A percentile compares a stretch with the other conserved stretches of the same genome.
These are phyloP conservation scores for Hypoxylon lenormandii DNA, from an alignment of 495 filamentous ascomycete genomes.

Conservation along the genomic window DNA sequence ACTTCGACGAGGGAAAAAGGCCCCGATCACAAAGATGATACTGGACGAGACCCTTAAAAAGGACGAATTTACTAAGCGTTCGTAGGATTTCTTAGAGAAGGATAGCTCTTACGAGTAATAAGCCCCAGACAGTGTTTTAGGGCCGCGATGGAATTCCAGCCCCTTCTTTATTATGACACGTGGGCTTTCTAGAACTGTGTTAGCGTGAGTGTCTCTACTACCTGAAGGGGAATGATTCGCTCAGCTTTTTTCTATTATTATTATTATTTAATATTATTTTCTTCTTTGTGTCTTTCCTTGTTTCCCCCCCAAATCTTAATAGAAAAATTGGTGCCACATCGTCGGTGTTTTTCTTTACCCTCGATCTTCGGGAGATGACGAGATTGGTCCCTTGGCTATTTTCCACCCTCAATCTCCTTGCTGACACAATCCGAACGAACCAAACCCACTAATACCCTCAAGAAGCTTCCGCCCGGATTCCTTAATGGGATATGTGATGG, in stretches of 20 bases:
- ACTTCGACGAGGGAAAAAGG: too few species aligned
- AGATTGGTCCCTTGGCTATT: constrained; percentile 50
- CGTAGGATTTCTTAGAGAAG: constrained; percentile 31
- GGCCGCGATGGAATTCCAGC: constrained; percentile 36
- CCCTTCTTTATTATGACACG: constrained; percentile 48
- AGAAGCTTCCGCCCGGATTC: background rate
- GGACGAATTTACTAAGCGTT: constrained; percentile 32
- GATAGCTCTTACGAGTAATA: constrained; percentile 27
- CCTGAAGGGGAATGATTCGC: constrained; percentile 43
- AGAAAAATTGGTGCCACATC: constrained; percentile 50
- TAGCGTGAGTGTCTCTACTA: constrained; percentile 29
- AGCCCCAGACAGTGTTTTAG: constrained; percentile 34
- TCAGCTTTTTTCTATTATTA: constrained; percentile 13
- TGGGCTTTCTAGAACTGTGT: constrained; percentile 42
- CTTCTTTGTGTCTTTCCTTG: constrained; percentile 7
- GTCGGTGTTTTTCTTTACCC: constrained; percentile 52
- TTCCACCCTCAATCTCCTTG: constrained; percentile 44
- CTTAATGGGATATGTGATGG: background rate
- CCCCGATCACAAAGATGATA: constrained; percentile 24
- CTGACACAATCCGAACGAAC: constrained; percentile 36
- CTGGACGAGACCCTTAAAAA: constrained; percentile 44
- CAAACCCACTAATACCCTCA: constrained; percentile 34
- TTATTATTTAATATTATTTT: too few species aligned
- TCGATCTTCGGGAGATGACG: constrained; percentile 54
- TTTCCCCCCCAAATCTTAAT: constrained; percentile 38